Base-by-base conservation (phyloP, 495 filamentous ascomycete species). In the Jackrogersella minutella region DNA sequence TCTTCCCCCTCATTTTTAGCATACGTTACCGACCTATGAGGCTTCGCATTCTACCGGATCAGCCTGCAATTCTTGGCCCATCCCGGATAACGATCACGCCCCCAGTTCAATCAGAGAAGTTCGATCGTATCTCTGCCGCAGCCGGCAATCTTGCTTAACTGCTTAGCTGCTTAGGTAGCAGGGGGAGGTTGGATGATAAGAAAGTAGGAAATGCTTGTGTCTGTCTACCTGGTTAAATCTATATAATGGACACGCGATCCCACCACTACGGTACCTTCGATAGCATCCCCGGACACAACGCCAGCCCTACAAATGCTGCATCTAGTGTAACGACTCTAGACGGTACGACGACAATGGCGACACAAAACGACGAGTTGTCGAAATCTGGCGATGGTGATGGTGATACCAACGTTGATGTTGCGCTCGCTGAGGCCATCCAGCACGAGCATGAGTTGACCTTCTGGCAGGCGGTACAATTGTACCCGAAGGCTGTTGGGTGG, bases 401-500 rank as follows among this genome's bases (percentile, higher is more conserved):
- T n/a, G n/a, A n/a, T n/a, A n/a, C n/a, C n/a, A n/a, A n/a, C n/a
- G 55, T 58, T 14, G 56, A 74, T 5, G 62, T 51, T 17, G 63
- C 60, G 17, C 71, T 79, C 19, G 59, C 68, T n/a, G 68, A 76
- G 13, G 77, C 75, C 7, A 72, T 77, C 36, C 49, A 67, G 54
- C 64, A 72, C 1, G 78, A 79, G 57, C 73, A 74, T 52, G 70
- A 41, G 36, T 36, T 80, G 24, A 61, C 58, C 16, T 79, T 81
- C 58, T 53, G 61, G 49, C 33, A 79, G 19, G 76, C 78, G 0
- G 71, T 66, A 46, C 71, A 65, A 28, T 58, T 78, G 44, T 80
- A 81, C 52, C 79, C 79, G n/a, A 71, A 73, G 21, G 78, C 79
- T 2, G 76, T 78, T 16, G 72, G 67, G 8, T 81, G 78, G 78